Evolutionary conservation across 1,139 yeast genomes (phyloP).

Genomic region (Blastobotrys capitulatus): DNA sequence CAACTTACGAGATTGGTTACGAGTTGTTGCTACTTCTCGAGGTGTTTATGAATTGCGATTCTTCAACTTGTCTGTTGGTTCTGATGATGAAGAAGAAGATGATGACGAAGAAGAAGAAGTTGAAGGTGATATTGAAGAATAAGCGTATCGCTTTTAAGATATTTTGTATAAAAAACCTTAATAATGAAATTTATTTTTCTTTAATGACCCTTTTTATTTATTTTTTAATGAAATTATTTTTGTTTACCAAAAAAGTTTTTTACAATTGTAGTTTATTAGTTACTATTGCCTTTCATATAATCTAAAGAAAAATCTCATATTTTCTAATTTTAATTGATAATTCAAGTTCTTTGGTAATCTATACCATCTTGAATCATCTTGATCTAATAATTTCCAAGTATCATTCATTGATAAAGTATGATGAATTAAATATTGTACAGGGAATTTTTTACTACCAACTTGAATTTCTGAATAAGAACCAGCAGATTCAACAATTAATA

Average conservation of each 20-base stretch:
- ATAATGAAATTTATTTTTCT: slow-evolving; percentile 1
- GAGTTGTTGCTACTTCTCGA: slow-evolving; percentile 95
- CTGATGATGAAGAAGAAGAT: slow-evolving; percentile 76
- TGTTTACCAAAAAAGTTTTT: too few species aligned
- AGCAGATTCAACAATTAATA: slow-evolving; percentile 79
- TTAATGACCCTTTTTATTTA: neutral
- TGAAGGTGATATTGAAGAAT: neutral
- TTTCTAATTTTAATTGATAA: slow-evolving; percentile 72
- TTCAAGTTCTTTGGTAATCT: slow-evolving; percentile 51
- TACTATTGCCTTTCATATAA: slow-evolving; percentile 56
- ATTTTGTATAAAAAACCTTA: neutral
- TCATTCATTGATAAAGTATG: slow-evolving; percentile 56
- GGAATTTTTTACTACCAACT: slow-evolving; percentile 70
- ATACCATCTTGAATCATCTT: slow-evolving; percentile 80
- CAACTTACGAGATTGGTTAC: slow-evolving; percentile 98
- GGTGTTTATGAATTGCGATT: slow-evolving; percentile 97
- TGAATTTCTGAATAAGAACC: slow-evolving; percentile 82
- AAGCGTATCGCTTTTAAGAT: neutral
- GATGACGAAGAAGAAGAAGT: slow-evolving; percentile 20
- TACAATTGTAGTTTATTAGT: too few species aligned
- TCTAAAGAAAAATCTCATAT: slow-evolving; percentile 81
- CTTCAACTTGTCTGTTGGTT: slow-evolving; percentile 99
- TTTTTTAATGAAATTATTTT: neutral
- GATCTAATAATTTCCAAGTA: slow-evolving; percentile 59
- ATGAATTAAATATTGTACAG: slow-evolving; percentile 75